Evolutionary conservation across 139 green algal genomes (phyloP).

Genomic region (Closterium sp.): DNA sequence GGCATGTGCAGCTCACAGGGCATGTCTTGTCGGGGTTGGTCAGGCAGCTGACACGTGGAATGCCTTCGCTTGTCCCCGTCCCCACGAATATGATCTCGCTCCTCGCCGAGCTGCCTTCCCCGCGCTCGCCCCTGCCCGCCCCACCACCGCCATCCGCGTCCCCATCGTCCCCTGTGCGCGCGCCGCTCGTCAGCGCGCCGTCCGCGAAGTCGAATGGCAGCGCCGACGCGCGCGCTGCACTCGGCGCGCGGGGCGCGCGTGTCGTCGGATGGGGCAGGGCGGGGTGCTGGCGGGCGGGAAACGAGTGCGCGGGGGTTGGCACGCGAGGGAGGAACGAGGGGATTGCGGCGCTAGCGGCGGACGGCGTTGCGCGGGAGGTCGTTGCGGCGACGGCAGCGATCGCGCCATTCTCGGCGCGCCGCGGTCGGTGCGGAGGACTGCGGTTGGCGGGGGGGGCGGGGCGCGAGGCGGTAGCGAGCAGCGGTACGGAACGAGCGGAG

Average conservation of each 20-base stretch:
- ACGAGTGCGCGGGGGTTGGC: no score
- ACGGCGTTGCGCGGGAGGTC: not conserved
- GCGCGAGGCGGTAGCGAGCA: no score
- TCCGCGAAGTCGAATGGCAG: not conserved
- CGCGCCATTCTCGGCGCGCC: no score
- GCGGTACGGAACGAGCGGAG: not conserved
- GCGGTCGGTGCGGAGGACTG: not conserved
- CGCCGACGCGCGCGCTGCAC: not conserved
- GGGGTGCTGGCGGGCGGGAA: not conserved
- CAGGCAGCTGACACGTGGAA: constrained; percentile 48
- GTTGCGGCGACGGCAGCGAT: not conserved
- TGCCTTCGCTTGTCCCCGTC: constrained; percentile 45
- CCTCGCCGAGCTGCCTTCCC: not conserved
- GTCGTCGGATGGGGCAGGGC: not conserved
- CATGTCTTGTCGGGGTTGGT: constrained; percentile 15
- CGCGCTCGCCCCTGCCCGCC: not conserved
- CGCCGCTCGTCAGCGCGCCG: not conserved
- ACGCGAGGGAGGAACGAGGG: not conserved
- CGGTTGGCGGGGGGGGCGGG: no score
- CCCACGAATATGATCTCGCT: constrained; percentile 48
- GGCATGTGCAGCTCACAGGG: not conserved
- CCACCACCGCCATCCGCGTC: not conserved
- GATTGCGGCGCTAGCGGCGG: not conserved
- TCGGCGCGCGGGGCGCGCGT: not conserved
- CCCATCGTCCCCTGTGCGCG: not conserved